Conservation (phyloP, 2,329 filamentous ascomycete species). For the Aspergillus tamarii region DNA sequence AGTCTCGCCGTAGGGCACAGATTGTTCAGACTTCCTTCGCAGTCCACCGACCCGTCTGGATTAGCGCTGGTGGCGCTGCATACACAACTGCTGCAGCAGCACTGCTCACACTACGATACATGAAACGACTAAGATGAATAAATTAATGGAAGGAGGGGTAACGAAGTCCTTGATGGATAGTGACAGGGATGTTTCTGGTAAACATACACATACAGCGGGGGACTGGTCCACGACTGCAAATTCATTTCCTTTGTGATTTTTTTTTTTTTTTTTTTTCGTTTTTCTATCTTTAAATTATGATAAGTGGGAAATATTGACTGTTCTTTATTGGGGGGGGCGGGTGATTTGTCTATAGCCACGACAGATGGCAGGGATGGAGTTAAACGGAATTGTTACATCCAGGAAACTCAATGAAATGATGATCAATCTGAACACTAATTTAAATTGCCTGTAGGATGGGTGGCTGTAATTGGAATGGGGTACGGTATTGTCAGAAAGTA, state of each 20-base stretch:
- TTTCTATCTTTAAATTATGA: background rate
- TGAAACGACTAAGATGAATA: constrained; percentile 28
- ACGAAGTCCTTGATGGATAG: background rate
- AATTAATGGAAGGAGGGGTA: background rate
- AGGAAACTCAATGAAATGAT: background rate
- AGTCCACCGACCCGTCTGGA: constrained; percentile 37
- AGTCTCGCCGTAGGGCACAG: constrained; percentile 30
- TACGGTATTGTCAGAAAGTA: constrained; percentile 1
- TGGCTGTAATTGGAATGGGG: background rate
- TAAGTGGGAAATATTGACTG: background rate
- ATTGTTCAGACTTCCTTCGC: constrained; percentile 35
- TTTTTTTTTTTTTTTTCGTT: background rate
- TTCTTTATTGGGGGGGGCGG: background rate
- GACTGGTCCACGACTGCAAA: constrained; percentile 1
- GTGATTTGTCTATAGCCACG: background rate
- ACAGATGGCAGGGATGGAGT: constrained; percentile 8
- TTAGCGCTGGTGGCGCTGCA: constrained; percentile 32
- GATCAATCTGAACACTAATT: background rate
- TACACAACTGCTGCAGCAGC: constrained; percentile 38
- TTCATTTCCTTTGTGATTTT: constrained; percentile 1
- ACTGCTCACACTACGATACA: constrained; percentile 35
- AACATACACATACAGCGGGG: constrained; percentile 9
- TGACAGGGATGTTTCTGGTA: constrained; percentile 3
- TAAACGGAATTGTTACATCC: constrained; percentile 5
- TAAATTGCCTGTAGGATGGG: no score